These are phyloP conservation scores for Diospyros lotus DNA, from an alignment of 148 eudicot species.

Conservation along the genomic window DNA sequence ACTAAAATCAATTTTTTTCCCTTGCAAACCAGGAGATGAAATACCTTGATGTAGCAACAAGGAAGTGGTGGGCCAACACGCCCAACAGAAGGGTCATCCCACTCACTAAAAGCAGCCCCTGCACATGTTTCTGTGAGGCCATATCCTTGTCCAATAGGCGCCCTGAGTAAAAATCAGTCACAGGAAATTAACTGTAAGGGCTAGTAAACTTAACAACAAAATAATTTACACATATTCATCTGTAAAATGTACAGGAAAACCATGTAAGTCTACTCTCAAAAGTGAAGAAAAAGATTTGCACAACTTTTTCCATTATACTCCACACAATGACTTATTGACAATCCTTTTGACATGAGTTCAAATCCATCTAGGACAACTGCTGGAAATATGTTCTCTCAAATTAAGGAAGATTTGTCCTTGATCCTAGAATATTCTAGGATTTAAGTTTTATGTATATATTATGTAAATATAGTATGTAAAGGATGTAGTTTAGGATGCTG, in stretches of 20 bases:
- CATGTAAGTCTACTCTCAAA: background rate
- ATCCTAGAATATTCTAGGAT: too few species aligned
- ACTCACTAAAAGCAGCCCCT: conserved; percentile 87
- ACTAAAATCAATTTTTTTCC: background rate
- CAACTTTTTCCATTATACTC: background rate
- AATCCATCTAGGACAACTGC: background rate
- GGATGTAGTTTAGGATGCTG: too few species aligned
- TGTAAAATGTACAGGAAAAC: background rate
- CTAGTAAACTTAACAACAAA: background rate
- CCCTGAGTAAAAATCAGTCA: conserved; percentile 40
- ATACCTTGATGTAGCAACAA: conserved; percentile 82
- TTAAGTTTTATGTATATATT: too few species aligned
- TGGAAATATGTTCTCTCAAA: too few species aligned
- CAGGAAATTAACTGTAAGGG: conserved; percentile 6
- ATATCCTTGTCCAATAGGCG: conserved; percentile 95
- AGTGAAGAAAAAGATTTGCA: background rate
- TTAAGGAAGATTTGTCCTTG: too few species aligned
- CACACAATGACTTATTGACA: background rate
- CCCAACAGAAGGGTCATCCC: conserved; percentile 80
- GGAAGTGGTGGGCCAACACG: conserved; percentile 99
- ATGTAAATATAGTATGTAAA: too few species aligned
- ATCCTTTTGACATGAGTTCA: background rate
- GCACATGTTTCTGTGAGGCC: conserved; percentile 98
- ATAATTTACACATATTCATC: too few species aligned
- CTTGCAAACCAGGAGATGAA: conserved; percentile 9